These are phyloP conservation scores for Betula pendula DNA, from an alignment of 306 rosid genomes.

Conservation along the genomic window DNA sequence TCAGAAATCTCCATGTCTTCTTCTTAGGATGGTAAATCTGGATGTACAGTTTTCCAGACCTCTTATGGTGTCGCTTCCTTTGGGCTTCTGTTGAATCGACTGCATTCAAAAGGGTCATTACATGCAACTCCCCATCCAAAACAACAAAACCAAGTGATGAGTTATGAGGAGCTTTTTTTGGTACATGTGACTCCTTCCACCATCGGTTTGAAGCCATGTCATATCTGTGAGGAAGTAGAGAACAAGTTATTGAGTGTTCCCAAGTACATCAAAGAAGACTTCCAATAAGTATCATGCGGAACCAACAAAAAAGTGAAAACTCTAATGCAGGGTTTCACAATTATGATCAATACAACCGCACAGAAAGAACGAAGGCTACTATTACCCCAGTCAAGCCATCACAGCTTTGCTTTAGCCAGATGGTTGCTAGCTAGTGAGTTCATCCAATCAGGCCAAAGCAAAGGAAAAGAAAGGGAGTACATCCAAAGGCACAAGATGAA, in stretches of 20 bases:
- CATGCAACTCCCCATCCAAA: conserved; percentile 62
- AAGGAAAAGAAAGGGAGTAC: background rate
- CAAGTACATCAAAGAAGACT: background rate
- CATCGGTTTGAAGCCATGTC: conserved; percentile 69
- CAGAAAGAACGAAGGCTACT: background rate
- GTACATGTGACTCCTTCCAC: conserved; percentile 64
- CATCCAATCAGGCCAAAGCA: conserved; percentile 4
- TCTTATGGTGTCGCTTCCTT: conserved; percentile 56
- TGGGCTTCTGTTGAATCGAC: conserved; percentile 40
- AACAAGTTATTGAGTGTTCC: background rate
- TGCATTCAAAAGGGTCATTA: conserved; percentile 46
- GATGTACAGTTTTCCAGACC: conserved; percentile 54
- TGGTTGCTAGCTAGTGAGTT: conserved; percentile 13
- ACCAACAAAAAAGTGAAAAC: conserved; percentile 21
- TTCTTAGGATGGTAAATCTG: conserved; percentile 76
- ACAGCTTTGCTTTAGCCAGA: background rate
- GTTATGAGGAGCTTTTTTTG: conserved; percentile 47
- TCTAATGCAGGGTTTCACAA: conserved; percentile 3
- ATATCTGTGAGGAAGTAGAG: conserved; percentile 51
- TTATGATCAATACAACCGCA: conserved; percentile 9
- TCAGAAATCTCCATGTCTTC: conserved; percentile 73
- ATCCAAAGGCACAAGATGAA: conserved; percentile 20
- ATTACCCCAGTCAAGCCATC: background rate
- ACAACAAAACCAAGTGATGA: conserved; percentile 59
- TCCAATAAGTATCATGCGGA: conserved; percentile 8